phyloP scores from a whole-genome alignment of 345 rosid species.

The Bretschneidera sinensis region DNA sequence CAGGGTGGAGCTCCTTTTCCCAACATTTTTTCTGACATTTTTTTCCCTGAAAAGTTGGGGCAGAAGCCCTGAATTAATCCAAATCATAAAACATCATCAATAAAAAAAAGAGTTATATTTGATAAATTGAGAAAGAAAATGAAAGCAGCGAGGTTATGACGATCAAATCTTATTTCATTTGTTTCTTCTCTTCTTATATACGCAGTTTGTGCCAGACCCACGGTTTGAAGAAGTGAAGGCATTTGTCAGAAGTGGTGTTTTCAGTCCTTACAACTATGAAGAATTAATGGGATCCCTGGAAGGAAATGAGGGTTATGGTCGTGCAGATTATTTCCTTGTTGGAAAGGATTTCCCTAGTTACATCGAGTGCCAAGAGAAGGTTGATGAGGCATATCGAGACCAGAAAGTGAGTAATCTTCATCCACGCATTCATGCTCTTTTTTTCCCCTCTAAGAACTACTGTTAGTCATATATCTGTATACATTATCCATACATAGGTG shows the following conservation, averaged over 20 bases:
- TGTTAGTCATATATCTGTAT: no score
- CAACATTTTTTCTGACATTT: no score
- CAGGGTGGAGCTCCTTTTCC: no score
- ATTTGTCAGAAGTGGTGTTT: conserved; percentile 56
- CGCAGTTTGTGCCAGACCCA: conserved; percentile 67
- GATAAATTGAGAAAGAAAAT: no score
- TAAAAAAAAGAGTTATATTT: no score
- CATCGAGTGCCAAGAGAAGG: conserved; percentile 71
- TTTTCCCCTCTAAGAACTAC: no score
- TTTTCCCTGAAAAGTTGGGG: no score
- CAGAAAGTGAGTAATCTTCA: conserved; percentile 44
- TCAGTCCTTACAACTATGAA: conserved; percentile 53
- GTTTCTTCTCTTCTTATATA: neutral
- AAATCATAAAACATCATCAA: no score
- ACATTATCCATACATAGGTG: no score
- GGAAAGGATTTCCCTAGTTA: conserved; percentile 88
- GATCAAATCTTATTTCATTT: no score
- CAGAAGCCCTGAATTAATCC: no score
- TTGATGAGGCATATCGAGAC: conserved; percentile 64
- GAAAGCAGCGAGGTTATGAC: no score
- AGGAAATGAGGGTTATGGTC: conserved; percentile 80
- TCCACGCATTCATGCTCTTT: neutral
- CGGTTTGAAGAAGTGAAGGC: conserved; percentile 72
- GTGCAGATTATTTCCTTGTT: conserved; percentile 79
- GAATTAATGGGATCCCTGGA: conserved; percentile 71